Percentiles rank a stretch among this genome's conserved stretches.
phyloP scores from a whole-genome alignment of 805 yeast species.

The Saturnispora halmiae region DNA sequence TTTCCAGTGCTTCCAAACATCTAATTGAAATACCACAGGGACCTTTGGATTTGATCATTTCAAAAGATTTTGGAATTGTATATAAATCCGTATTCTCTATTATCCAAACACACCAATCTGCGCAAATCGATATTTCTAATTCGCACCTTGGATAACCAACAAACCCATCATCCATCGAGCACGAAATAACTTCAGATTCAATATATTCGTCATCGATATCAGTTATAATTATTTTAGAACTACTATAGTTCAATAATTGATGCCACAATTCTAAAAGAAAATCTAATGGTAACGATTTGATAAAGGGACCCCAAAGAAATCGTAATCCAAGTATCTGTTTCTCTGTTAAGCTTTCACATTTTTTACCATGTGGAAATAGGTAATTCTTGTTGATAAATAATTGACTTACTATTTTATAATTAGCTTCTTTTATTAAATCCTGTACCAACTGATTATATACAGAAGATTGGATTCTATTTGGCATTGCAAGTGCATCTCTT shows the following conservation, averaged over 20 bases:
- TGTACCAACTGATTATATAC: constrained; percentile 14
- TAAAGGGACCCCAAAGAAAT: constrained; percentile 25
- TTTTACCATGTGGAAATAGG: constrained; percentile 22
- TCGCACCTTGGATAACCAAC: constrained; percentile 9
- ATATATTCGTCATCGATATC: constrained; percentile 5
- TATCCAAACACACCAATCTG: constrained; percentile 12
- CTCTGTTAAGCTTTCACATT: constrained; percentile 16
- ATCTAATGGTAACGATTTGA: constrained; percentile 19
- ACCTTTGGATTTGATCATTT: background rate
- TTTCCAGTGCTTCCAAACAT: constrained; percentile 1
- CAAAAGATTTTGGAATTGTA: background rate
- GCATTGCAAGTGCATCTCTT: constrained; percentile 28
- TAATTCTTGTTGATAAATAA: constrained; percentile 27
- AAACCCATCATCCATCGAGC: too few relatives aligned
- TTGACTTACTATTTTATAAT: constrained; percentile 17
- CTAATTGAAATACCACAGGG: constrained; percentile 4
- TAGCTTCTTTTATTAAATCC: background rate
- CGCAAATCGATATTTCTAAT: constrained; percentile 7
- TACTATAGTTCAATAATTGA: constrained; percentile 12
- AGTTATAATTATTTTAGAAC: constrained; percentile 6
- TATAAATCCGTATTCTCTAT: constrained; percentile 15
- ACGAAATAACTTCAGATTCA: too few relatives aligned
- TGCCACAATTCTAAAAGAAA: constrained; percentile 15
- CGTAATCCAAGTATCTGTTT: constrained; percentile 23
- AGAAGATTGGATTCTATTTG: constrained; percentile 34